Evolutionary conservation across 768 basidiomycete species (phyloP), one percentile per base, ranked within the genome.

Genomic region (Hericium alpestre): DNA sequence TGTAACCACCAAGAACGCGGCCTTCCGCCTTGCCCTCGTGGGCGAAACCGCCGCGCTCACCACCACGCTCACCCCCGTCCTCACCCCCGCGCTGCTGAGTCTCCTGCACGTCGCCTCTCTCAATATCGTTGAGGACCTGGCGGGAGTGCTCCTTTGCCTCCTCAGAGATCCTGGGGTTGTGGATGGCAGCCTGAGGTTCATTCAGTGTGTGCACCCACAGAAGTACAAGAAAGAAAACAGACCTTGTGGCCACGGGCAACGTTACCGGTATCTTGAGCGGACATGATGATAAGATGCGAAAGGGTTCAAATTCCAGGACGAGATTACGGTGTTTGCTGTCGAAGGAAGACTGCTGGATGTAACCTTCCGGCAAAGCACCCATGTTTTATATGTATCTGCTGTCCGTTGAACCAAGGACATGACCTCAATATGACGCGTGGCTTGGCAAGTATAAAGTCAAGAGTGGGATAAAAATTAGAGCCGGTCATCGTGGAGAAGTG

Each of bases 101-200:
- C 32, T 32, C 4, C 9, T 32, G 32, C 32, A 32, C 32, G 32
- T 32, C 32, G 6, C 32, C 32, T 32, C 32, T 7, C 43, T 46
- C 43, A 6, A 62, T 59, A 53, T 62, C 66, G 48, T 66, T 62
- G 40, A 67, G 58, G 7, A 59, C 59, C 48, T 64, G 57, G 16
- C 65, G 65, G 4, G 67, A 65, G 51, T 66, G 65, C 50, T 70
- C 68, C 57, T 71, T 70, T 13, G 68, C 67, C 60, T 68, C 66
- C 0, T 67, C 64, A 2, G 68, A 68, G 59, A 66, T 63, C 55
- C 65, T 65, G 11, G 64, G 67, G 62, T 70, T 70, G 56, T 67
- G 63, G 53, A 69, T 53, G 16, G 63, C 64, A 6, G 68, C 67
- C 67, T 68, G 41, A 51, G 38, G 38, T 12, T 0, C 27, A 23